phyloP scores from a whole-genome alignment of 768 basidiomycete species.

The Boletus coccyginus region DNA sequence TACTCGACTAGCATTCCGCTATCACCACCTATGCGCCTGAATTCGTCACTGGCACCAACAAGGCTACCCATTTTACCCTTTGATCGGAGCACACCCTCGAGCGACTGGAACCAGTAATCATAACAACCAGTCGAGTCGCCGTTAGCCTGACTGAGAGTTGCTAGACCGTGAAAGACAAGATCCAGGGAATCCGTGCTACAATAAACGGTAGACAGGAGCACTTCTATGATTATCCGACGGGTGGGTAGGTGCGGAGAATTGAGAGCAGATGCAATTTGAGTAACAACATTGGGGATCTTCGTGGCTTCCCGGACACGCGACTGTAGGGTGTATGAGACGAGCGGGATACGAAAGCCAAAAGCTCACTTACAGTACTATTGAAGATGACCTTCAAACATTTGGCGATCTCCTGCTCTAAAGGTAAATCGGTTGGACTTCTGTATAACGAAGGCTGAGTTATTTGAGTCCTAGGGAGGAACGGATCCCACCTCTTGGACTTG shows the following conservation, averaged over 20 bases:
- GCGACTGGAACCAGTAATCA: conserved; percentile 85
- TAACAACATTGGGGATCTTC: conserved; percentile 68
- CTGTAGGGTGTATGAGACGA: conserved; percentile 35
- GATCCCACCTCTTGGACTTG: conserved; percentile 61
- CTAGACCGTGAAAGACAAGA: conserved; percentile 73
- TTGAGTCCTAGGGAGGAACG: neutral
- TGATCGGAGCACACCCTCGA: conserved; percentile 74
- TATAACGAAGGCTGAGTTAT: conserved; percentile 5
- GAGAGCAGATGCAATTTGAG: conserved; percentile 77
- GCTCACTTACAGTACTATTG: conserved; percentile 53
- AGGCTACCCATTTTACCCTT: conserved; percentile 93
- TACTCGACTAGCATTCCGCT: conserved; percentile 80
- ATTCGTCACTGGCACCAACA: conserved; percentile 93
- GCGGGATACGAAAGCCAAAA: neutral
- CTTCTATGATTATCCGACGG: conserved; percentile 74
- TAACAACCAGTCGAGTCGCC: conserved; percentile 59
- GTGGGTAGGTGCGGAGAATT: conserved; percentile 78
- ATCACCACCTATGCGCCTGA: conserved; percentile 61
- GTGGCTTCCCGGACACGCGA: conserved; percentile 69
- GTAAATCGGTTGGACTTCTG: conserved; percentile 49
- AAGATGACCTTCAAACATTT: conserved; percentile 85
- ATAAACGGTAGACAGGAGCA: conserved; percentile 71
- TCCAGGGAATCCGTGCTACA: conserved; percentile 60
- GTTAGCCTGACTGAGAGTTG: conserved; percentile 67
- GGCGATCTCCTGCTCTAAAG: conserved; percentile 82